phyloP scores from a whole-genome alignment of 208 protist genomes.

The Acanthamoeba lenticulata region DNA sequence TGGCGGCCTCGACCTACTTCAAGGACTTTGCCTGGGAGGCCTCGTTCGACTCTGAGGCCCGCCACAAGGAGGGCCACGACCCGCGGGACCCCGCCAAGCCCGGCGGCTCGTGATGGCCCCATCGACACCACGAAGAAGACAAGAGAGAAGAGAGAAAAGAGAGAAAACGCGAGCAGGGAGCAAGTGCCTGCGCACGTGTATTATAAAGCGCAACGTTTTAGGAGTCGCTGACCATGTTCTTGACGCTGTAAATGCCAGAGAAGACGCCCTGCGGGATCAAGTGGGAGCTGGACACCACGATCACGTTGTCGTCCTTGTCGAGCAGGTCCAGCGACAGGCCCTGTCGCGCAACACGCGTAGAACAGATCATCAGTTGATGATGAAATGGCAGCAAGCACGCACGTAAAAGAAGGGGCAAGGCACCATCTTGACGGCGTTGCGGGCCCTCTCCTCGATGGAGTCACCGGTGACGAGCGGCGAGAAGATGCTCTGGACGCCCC shows the following conservation, averaged over 20 bases:
- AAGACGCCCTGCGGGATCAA: neutral
- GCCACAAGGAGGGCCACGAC: neutral
- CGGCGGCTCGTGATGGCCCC: neutral
- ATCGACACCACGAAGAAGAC: too few relatives aligned
- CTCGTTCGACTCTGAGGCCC: neutral
- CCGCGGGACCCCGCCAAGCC: too few relatives aligned
- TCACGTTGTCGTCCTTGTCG: slow-evolving; percentile 40
- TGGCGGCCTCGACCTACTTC: slow-evolving; percentile 60
- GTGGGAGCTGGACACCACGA: slow-evolving; percentile 2
- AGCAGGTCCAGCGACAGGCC: neutral
- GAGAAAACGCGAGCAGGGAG: too few relatives aligned
- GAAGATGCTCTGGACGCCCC: slow-evolving; percentile 61
- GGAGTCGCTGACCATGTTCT: neutral
- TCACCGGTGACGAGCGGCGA: neutral
- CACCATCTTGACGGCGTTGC: slow-evolving; percentile 9
- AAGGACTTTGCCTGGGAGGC: slow-evolving; percentile 58
- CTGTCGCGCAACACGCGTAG: neutral
- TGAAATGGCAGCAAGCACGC: neutral
- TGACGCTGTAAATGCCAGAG: slow-evolving; percentile 41
- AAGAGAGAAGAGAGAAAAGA: too few relatives aligned
- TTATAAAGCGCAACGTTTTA: too few relatives aligned
- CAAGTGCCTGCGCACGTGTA: too few relatives aligned
- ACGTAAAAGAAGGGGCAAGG: neutral
- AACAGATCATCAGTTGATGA: neutral
- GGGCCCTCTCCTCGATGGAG: slow-evolving; percentile 32